Evolutionary conservation across 306 rosid species (phyloP), one percentile per base, ranked within the genome.

Genomic region (Dalbergia cultrata): DNA sequence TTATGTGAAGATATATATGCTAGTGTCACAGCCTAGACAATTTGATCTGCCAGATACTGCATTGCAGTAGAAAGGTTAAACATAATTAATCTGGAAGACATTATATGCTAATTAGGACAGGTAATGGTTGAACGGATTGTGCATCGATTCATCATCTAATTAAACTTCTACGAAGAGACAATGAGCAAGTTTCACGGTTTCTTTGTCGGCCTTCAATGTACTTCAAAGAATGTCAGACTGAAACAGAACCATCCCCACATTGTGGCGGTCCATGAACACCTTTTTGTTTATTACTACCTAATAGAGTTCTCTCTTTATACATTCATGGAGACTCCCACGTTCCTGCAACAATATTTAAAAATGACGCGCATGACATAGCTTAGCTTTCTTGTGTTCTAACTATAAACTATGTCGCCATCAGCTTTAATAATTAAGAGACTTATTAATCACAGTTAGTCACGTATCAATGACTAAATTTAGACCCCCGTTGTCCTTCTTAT

Each of bases 241-340:
- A 50, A 13, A 14, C 57, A 50, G 57, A 50, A 1, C 13, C 81
- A 81, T 80, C 71, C 61, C 76, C 92, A 90, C 88, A 89, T 83
- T 79, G 82, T 88, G 81, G 89, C 87, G 72, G 79, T 50, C 89
- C 83, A 37, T 67, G 39, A 66, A 72, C 56, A 45, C 9, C 17
- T 1, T 21, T 83, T 77, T 49, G 13, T 81, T 84, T 87, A 74
- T 82, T 47, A 47, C 13, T 63, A 33, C 41, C 82, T 56, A 7
- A 75, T 49, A 80, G 77, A 83, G 72, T 81, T 79, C 79, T 60
- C 75, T 13, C 4, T 35, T 69, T 79, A 34, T 72, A 35, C 79
- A 78, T 73, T 80, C 53, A 35, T 67, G 73, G 74, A 67, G 81
- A 79, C 87, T 45, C 70, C 80, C 91, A 82, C 88, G 88, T 86